Evolutionary conservation across 805 yeast genomes (phyloP), one percentile per base, ranked within the genome.

Genomic region (Clavispora vitiphila): DNA sequence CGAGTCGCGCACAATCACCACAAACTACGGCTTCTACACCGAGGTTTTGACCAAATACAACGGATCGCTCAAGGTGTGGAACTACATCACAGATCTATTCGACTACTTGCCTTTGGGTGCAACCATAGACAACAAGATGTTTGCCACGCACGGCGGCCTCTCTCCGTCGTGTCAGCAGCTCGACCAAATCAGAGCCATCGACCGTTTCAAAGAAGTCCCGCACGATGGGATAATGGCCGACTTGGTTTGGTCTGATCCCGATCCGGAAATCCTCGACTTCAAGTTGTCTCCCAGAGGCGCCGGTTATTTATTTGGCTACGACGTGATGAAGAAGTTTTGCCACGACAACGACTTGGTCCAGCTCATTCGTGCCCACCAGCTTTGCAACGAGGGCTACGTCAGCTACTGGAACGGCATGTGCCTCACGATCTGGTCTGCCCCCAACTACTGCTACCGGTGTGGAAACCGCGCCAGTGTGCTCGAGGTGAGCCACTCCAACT

Each of bases 191-290:
- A 74, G 85, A 48, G 81, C 93, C 12, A 82, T 95, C 8, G 99
- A 93, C 62, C 62, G 99, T 44, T 91, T 89, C 58, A 78, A 82
- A 50, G 99, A 93, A 60, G 88, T 95, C 10, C 99, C 99, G 0
- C 99, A 95, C 54, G 99, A 93, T 60, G 99, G 99, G 0, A 96
- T 97, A 12, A 93, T 93, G 97, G 99, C 99, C 1, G 99, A 93
- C 61, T 69, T 93, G 38, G 98, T 93, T 15, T 93, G 99, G 99
- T 83, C 93, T 18, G 99, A 93, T 58, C 99, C 99, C 0, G 98
- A 95, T 61, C 55, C 55, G 12, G 86, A 84, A 42, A 70, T 71
- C 42, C 54, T 68, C 52, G 96, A 89, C 55, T 93, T 93, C 61
- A 83, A 90, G 50, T 76, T 93, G 16, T 81, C 90, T 23, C 96